These are phyloP conservation scores for Bryopsis sp. DNA, from an alignment of 139 green algal genomes.

Conservation along the genomic window DNA sequence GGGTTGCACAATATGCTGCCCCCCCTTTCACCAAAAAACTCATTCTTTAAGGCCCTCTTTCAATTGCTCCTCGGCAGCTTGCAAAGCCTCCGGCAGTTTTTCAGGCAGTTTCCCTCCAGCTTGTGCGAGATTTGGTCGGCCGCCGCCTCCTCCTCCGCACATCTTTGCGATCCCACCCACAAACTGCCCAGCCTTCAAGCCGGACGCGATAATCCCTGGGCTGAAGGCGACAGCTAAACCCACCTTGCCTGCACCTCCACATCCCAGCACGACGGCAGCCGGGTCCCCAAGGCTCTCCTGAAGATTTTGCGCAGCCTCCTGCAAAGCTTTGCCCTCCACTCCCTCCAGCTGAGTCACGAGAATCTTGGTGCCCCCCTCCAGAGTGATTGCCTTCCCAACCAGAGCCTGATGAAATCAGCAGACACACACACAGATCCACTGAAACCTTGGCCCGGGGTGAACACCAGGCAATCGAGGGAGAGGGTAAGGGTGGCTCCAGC, in stretches of 20 bases:
- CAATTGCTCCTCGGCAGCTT: slow-evolving; percentile 29
- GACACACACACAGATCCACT: neutral
- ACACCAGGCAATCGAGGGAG: too few relatives aligned
- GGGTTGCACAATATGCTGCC: too few relatives aligned
- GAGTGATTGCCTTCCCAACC: slow-evolving; percentile 24
- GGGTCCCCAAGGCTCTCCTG: slow-evolving; percentile 48
- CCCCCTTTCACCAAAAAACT: too few relatives aligned
- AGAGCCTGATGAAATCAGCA: too few relatives aligned
- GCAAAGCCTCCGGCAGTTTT: slow-evolving; percentile 41
- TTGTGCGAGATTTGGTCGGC: slow-evolving; percentile 77
- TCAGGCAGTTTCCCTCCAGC: slow-evolving; percentile 69
- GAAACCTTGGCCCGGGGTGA: too few relatives aligned
- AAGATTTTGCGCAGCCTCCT: slow-evolving; percentile 61
- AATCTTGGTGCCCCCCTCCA: slow-evolving; percentile 33
- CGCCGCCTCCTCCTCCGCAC: slow-evolving; percentile 83
- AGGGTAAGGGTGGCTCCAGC: too few relatives aligned
- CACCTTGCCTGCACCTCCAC: slow-evolving; percentile 30
- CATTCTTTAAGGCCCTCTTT: slow-evolving; percentile 19
- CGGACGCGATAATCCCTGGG: slow-evolving; percentile 33
- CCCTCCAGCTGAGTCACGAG: slow-evolving; percentile 64
- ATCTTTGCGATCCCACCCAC: slow-evolving; percentile 75
- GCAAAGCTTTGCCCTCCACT: slow-evolving; percentile 63
- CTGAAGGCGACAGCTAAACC: slow-evolving; percentile 63
- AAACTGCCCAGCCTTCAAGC: slow-evolving; percentile 74
- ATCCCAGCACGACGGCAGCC: slow-evolving; percentile 63